Evolutionary conservation across 176 grass and related monocot genomes (phyloP).

Genomic region (Tillandsia leiboldiana): DNA sequence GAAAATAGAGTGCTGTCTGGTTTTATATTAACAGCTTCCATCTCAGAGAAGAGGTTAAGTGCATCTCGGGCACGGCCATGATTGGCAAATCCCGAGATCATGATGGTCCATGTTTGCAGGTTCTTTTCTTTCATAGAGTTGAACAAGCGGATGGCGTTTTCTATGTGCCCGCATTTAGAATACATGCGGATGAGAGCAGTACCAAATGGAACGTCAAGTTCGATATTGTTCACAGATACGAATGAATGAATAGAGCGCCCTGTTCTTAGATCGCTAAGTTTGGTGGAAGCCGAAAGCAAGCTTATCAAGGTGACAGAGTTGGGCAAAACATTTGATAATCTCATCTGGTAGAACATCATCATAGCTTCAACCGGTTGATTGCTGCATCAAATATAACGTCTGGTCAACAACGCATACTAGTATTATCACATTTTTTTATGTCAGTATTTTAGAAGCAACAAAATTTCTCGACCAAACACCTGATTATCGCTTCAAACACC

Average conservation of each 20-base stretch:
- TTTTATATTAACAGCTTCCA: slow-evolving; percentile 17
- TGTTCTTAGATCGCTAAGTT: slow-evolving; percentile 3
- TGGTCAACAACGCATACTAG: background rate
- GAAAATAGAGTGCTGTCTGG: slow-evolving; percentile 26
- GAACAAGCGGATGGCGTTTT: slow-evolving; percentile 19
- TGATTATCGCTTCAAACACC: background rate
- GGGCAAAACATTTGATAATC: slow-evolving; percentile 3
- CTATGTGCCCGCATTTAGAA: slow-evolving; percentile 18
- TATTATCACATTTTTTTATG: too few species aligned
- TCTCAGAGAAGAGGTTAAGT: slow-evolving; percentile 17
- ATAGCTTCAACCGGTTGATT: slow-evolving; percentile 15
- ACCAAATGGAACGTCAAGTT: slow-evolving; percentile 19
- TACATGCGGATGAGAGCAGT: slow-evolving; percentile 24
- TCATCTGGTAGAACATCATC: slow-evolving; percentile 14
- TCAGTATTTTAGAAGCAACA: too few species aligned
- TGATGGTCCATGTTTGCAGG: slow-evolving; percentile 25
- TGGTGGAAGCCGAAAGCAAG: slow-evolving; percentile 19
- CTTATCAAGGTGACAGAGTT: slow-evolving; percentile 24
- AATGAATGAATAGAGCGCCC: slow-evolving; percentile 22
- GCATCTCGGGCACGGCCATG: slow-evolving; percentile 13
- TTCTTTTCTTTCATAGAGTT: slow-evolving; percentile 15
- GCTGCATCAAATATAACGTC: background rate
- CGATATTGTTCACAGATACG: slow-evolving; percentile 4
- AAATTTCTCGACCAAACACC: too few species aligned
- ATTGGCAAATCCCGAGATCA: slow-evolving; percentile 16